These are phyloP conservation scores for Dictyophora rubrovolvata DNA, from an alignment of 768 basidiomycete genomes.

Conservation along the genomic window DNA sequence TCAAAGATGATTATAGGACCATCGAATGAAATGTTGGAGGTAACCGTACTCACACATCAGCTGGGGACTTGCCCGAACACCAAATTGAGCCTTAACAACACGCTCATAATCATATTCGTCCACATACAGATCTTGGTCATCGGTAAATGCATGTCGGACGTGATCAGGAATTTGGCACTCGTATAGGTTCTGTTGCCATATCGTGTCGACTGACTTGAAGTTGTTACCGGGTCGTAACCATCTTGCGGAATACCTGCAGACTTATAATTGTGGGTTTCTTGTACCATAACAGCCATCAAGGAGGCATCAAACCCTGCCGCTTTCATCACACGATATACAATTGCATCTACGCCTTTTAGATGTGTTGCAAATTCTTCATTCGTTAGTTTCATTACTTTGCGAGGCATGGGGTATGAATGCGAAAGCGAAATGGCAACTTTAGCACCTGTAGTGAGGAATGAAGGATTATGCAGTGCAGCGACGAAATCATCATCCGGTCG, in stretches of 20 bases:
- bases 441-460: background rate
- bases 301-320: background rate
- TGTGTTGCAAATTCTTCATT: too few species aligned
- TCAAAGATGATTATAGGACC: background rate
- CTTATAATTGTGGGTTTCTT: background rate
- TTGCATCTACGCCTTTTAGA: too few species aligned
- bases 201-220: too few species aligned
- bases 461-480: background rate
- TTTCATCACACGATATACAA: background rate
- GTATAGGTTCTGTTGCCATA: too few species aligned
- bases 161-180: background rate
- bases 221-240: background rate
- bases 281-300: background rate
- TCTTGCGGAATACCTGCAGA: background rate
- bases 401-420: too few species aligned
- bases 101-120: background rate
- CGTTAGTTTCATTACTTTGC: too few species aligned
- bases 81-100: background rate
- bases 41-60: background rate
- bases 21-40: background rate
- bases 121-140: background rate
- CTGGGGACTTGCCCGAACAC: background rate
- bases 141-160: background rate
- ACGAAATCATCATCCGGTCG: background rate
- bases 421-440: background rate